Percentiles rank a stretch among this genome's conserved stretches.
phyloP scores from a whole-genome alignment of 2,329 filamentous ascomycete species.

The Fusarium austroafricanum region DNA sequence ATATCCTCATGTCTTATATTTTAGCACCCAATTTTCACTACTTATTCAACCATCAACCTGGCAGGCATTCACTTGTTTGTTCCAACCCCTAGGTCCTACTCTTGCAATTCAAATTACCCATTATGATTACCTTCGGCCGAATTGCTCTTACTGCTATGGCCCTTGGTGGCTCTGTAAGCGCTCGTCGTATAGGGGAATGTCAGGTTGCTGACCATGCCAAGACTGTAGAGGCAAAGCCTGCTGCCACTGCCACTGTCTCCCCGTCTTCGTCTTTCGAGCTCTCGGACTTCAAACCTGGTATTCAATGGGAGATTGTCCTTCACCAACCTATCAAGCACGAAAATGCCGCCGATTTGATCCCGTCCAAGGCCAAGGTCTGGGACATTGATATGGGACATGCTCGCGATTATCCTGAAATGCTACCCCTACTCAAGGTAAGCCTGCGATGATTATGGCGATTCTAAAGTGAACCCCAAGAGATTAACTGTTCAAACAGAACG shows the following conservation, averaged over 20 bases:
- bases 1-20: not conserved
- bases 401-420: slow-evolving; percentile 41
- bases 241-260: not conserved
- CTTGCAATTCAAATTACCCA: not conserved
- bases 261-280: slow-evolving; percentile 1
- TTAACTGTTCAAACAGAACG: slow-evolving; percentile 15
- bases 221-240: slow-evolving; percentile 10
- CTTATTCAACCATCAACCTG: not conserved
- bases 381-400: slow-evolving; percentile 50
- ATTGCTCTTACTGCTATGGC: slow-evolving; percentile 30
- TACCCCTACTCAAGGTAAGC: slow-evolving; percentile 47
- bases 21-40: not conserved
- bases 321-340: slow-evolving; percentile 48
- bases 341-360: slow-evolving; percentile 41
- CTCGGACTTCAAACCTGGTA: slow-evolving; percentile 45
- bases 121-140: slow-evolving; percentile 36
- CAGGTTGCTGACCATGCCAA: slow-evolving; percentile 8
- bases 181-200: slow-evolving; percentile 24
- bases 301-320: slow-evolving; percentile 49
- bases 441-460: not conserved
- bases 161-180: slow-evolving; percentile 25
- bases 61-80: not conserved
- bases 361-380: slow-evolving; percentile 46
- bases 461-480: not conserved
- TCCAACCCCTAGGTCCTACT: not conserved